These are phyloP conservation scores for Elongisporangium undulatum DNA, from an alignment of 352 stramenopile genomes.

Conservation along the genomic window DNA sequence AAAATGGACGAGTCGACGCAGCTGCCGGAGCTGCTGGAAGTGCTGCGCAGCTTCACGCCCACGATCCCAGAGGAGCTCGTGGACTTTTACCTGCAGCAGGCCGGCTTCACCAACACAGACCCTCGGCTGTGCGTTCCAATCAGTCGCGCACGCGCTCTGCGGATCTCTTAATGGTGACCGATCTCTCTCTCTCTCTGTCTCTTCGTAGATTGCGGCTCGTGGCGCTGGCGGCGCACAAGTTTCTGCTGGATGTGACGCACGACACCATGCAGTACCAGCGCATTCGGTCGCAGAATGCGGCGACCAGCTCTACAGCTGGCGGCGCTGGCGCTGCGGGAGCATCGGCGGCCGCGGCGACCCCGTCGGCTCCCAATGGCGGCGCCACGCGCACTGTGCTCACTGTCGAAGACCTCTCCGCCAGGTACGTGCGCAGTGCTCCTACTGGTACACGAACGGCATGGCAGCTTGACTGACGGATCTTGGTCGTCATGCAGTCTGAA, in stretches of 20 bases:
- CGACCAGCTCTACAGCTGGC: constrained; percentile 4
- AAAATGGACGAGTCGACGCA: constrained; percentile 44
- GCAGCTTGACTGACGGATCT: neutral
- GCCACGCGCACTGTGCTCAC: constrained; percentile 41
- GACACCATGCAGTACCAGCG: constrained; percentile 80
- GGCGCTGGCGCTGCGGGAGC: constrained; percentile 3
- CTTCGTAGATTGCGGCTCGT: constrained; percentile 50
- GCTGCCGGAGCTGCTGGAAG: constrained; percentile 62
- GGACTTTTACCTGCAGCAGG: constrained; percentile 70
- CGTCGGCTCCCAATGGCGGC: constrained; percentile 10
- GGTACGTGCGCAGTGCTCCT: constrained; percentile 9
- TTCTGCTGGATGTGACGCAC: constrained; percentile 74
- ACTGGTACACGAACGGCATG: neutral
- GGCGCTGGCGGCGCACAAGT: constrained; percentile 69
- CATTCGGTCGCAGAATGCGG: constrained; percentile 35
- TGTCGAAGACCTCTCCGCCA: constrained; percentile 70
- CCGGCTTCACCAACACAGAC: constrained; percentile 63
- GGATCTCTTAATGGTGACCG: constrained; percentile 2
- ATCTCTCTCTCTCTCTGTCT: neutral
- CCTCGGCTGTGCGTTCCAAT: constrained; percentile 48
- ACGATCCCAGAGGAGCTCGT: constrained; percentile 74
- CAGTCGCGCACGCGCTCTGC: constrained; percentile 1
- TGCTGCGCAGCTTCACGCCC: constrained; percentile 54
- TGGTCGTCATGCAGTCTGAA: constrained; percentile 37
- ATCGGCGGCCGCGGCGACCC: constrained; percentile 5